phyloP scores from a whole-genome alignment of 495 filamentous ascomycete genomes.

The Usnea hakonensis region DNA sequence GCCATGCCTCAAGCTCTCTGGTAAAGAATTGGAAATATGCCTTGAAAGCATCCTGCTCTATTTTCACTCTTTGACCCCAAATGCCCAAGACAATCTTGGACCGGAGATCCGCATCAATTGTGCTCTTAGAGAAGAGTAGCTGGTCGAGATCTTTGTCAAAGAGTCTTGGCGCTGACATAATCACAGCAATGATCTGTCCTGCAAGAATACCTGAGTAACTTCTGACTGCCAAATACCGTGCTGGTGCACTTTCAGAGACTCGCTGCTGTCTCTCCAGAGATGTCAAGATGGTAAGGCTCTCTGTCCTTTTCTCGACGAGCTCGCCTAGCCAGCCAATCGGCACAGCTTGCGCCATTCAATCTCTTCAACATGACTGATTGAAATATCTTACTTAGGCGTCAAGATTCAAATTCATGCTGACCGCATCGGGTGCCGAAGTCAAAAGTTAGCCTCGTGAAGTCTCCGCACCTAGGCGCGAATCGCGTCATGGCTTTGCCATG shows the following conservation, averaged over 20 bases:
- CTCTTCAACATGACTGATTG: background rate
- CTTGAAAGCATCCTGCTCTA: background rate
- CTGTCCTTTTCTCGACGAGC: background rate
- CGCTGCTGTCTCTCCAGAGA: background rate
- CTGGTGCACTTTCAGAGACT: background rate
- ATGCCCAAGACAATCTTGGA: background rate
- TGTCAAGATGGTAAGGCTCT: background rate
- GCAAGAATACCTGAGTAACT: background rate
- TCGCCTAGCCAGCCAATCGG: background rate
- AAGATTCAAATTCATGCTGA: background rate
- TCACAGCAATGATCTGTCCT: too few relatives aligned
- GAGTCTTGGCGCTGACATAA: constrained; percentile 4
- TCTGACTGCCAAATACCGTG: background rate
- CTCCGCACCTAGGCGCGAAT: background rate
- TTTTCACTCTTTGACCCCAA: background rate
- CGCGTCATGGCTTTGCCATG: background rate
- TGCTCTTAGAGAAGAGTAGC: background rate
- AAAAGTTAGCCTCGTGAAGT: background rate
- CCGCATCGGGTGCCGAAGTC: background rate
- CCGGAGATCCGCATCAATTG: background rate
- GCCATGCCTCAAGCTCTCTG: background rate
- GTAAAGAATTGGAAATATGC: constrained; percentile 1
- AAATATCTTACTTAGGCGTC: background rate
- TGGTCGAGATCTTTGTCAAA: background rate
- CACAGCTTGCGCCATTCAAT: background rate